phyloP scores from a whole-genome alignment of 129 eudicot genomes.

The Lactuca sativa region DNA sequence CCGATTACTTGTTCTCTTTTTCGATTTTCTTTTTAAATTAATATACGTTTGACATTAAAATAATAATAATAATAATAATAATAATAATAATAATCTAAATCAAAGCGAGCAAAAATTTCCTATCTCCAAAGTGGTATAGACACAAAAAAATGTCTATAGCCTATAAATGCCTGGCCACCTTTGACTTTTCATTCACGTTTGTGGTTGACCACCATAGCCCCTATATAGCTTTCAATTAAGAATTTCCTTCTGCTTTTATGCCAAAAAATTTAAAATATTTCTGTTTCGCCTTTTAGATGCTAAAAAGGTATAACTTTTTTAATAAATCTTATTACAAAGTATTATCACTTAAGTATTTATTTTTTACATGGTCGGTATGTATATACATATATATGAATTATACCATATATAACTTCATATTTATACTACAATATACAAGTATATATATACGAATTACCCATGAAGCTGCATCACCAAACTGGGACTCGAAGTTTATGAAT shows the following conservation, averaged over 20 bases:
- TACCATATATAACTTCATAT: conserved; percentile 15
- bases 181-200: neutral
- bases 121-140: neutral
- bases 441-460: conserved; percentile 23
- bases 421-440: conserved; percentile 35
- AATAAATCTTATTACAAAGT: neutral
- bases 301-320: neutral
- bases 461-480: conserved; percentile 26
- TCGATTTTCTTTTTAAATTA: no score
- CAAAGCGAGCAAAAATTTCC: neutral
- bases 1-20: no score
- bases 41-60: no score
- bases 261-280: neutral
- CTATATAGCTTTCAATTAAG: neutral
- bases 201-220: neutral
- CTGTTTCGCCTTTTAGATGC: neutral
- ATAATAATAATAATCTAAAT: neutral
- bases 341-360: conserved; percentile 1
- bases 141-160: no score
- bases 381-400: conserved; percentile 4
- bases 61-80: no score
- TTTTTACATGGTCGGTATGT: conserved; percentile 1
- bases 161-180: neutral
- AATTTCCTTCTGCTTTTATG: no score
- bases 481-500: conserved; percentile 34